A percentile compares a stretch with the other conserved stretches of the same genome.
Evolutionary conservation across 2,329 filamentous ascomycete species (phyloP).

Genomic region (Sarocladium strictum): DNA sequence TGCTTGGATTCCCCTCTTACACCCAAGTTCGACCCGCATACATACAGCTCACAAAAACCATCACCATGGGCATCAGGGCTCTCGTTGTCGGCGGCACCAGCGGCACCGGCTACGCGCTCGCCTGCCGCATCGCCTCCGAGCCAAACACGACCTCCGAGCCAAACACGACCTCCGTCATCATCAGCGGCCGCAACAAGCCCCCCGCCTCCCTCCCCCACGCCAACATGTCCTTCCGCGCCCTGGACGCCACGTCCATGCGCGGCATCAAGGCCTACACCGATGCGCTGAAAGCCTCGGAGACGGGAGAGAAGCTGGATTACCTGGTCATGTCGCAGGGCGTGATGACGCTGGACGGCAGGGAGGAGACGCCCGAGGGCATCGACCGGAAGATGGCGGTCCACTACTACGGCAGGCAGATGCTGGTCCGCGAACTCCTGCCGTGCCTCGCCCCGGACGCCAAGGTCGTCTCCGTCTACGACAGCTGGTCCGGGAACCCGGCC

Average conservation of each 20-base stretch:
- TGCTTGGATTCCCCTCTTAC: no score
- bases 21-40: no score
- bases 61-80: conserved; percentile 17
- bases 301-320: conserved; percentile 26
- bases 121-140: conserved; percentile 25
- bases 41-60: background rate
- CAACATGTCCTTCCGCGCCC: conserved; percentile 25
- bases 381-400: conserved; percentile 38
- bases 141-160: conserved; percentile 17
- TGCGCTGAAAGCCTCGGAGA: conserved; percentile 17
- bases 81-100: conserved; percentile 29
- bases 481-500: conserved; percentile 22
- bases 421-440: conserved; percentile 34
- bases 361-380: conserved; percentile 37
- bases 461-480: conserved; percentile 33
- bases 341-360: conserved; percentile 26
- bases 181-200: conserved; percentile 26
- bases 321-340: conserved; percentile 34
- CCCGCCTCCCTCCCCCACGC: conserved; percentile 22
- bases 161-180: conserved; percentile 21
- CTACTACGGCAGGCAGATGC: conserved; percentile 38
- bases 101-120: conserved; percentile 30
- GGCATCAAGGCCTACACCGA: conserved; percentile 27
- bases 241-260: conserved; percentile 29
- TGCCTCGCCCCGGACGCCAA: conserved; percentile 26